phyloP scores from a whole-genome alignment of 2,329 filamentous ascomycete genomes.

The Sarocladium oryzae region DNA sequence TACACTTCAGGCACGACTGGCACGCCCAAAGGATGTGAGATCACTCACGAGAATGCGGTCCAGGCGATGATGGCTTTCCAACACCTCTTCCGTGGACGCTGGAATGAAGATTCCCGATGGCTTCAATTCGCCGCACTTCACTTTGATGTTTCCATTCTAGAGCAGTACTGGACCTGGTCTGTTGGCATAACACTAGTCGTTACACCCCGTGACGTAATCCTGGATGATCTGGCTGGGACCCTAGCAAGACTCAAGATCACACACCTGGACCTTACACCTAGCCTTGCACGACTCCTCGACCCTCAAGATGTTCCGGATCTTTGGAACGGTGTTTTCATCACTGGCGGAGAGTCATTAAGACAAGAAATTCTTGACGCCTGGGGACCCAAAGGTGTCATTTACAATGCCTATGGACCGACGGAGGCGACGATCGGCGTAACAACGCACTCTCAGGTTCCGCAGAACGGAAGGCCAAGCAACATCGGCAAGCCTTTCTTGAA shows the following conservation, averaged over 20 bases:
- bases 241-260: slow-evolving; percentile 72
- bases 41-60: slow-evolving; percentile 82
- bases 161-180: slow-evolving; percentile 95
- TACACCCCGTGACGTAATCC: slow-evolving; percentile 74
- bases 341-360: slow-evolving; percentile 80
- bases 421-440: slow-evolving; percentile 91
- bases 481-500: slow-evolving; percentile 85
- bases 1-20: slow-evolving; percentile 88
- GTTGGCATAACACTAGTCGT: slow-evolving; percentile 80
- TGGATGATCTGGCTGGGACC: slow-evolving; percentile 71
- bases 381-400: slow-evolving; percentile 74
- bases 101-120: slow-evolving; percentile 70
- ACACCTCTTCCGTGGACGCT: slow-evolving; percentile 67
- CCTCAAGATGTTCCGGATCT: slow-evolving; percentile 76
- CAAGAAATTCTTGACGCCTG: slow-evolving; percentile 84
- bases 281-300: slow-evolving; percentile 69
- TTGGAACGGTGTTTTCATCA: slow-evolving; percentile 83
- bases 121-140: slow-evolving; percentile 92
- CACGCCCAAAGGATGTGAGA: slow-evolving; percentile 78
- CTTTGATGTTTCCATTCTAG: slow-evolving; percentile 88
- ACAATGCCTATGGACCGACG: slow-evolving; percentile 89
- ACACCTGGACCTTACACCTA: slow-evolving; percentile 88
- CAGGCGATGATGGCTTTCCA: slow-evolving; percentile 88
- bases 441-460: slow-evolving; percentile 75
- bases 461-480: slow-evolving; percentile 75